These are phyloP conservation scores for Lecanicillium sp. DNA, from an alignment of 2,329 filamentous ascomycete genomes.

Conservation along the genomic window DNA sequence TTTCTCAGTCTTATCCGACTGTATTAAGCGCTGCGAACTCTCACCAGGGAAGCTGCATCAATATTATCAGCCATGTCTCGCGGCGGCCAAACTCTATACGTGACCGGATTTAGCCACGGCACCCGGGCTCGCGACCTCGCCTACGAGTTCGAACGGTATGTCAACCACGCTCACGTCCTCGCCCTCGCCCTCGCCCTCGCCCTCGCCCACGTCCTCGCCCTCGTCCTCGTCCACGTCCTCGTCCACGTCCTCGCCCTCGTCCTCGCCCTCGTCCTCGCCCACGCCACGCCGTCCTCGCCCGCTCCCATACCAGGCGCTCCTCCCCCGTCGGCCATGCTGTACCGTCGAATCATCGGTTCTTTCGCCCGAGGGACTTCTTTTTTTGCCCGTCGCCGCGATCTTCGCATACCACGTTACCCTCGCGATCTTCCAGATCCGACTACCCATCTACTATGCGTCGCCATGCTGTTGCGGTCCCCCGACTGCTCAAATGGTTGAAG, in stretches of 20 bases:
- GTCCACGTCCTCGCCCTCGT: slow-evolving; percentile 31
- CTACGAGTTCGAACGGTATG: slow-evolving; percentile 99
- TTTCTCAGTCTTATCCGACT: slow-evolving; percentile 1
- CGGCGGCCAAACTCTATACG: slow-evolving; percentile 89
- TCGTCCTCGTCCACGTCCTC: too few species aligned
- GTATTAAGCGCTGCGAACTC: slow-evolving; percentile 8
- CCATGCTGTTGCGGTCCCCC: background rate
- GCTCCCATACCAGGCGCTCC: slow-evolving; percentile 26
- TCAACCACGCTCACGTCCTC: slow-evolving; percentile 48
- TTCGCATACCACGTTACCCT: slow-evolving; percentile 1
- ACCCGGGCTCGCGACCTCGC: slow-evolving; percentile 98
- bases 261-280: slow-evolving; percentile 34
- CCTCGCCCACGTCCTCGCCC: slow-evolving; percentile 29
- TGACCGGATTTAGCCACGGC: slow-evolving; percentile 98
- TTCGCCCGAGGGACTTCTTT: slow-evolving; percentile 30
- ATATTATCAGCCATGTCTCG: slow-evolving; percentile 71
- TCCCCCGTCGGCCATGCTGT: slow-evolving; percentile 20
- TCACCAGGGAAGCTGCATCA: slow-evolving; percentile 3
- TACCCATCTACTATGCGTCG: background rate
- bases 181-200: slow-evolving; percentile 34
- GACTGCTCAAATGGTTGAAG: background rate
- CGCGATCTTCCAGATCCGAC: slow-evolving; percentile 2
- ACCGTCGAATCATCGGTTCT: slow-evolving; percentile 28
- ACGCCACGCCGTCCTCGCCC: slow-evolving; percentile 41
- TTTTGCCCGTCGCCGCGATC: slow-evolving; percentile 16